Base-by-base conservation (phyloP, 2,329 filamentous ascomycete genomes). In the Trichoderma gracile region DNA sequence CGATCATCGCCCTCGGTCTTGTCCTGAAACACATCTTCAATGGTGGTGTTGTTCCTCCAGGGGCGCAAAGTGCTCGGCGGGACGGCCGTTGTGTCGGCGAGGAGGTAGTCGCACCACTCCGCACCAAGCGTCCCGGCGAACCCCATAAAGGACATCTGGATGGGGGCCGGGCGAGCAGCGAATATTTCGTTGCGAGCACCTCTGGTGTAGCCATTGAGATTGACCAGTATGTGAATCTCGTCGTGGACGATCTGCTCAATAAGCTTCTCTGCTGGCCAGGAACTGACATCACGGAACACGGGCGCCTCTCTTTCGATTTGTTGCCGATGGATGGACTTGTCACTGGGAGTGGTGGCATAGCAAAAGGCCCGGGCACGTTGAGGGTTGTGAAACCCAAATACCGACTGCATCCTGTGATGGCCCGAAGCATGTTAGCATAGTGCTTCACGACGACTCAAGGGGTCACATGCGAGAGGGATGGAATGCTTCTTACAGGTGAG, bases 101-200 rank as follows among this genome's bases (percentile, higher is more conserved):
- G 84, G 17, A 99, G 88, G 73, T 99, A 99, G 75, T 99, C 95
- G 71, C 95, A 99, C 95, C 95, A 99, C 74, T 99, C 95, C 3
- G 95, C 95, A 6, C 95, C 95, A 1, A 99, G 80, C 0, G 94
- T 97, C 10, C 95, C 95, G 0, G 95, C 95, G 74, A 99, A 99
- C 0, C 95, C 95, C 95, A 99, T 99, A 73, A 99, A 99, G 0
- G 95, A 97, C 95, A 99, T 99, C 69, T 99, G 95, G 49, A 99
- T 92, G 0, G 95, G 95, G 2, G 93, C 93, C 17, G 95, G 92
- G 27, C 96, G 87, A 23, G 95, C 95, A 23, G 95, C 95, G 75
- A 99, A 99, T 4, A 99, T 89, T 74, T 99, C 95, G 71, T 99
- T 99, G 25, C 93, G 87, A n/a, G 95, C 95, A 33, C 95, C 95